Evolutionary conservation across 176 grass and related monocot genomes (phyloP).

Genomic region (Areca catechu): DNA sequence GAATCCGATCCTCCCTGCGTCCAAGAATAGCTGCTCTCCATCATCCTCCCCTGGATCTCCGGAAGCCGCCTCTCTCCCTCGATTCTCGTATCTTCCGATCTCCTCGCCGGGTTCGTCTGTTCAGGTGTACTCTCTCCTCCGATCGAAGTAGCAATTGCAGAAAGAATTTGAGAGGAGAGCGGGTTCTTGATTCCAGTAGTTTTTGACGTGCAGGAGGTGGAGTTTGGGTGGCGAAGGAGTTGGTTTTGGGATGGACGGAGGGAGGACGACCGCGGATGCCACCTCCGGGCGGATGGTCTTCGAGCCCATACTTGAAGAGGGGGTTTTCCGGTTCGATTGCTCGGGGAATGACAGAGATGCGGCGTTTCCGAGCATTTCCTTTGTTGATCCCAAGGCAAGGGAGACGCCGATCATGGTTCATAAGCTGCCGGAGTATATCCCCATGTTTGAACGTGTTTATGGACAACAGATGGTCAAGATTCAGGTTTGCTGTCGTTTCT

Average conservation of each 20-base stretch:
- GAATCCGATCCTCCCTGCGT: too few species aligned
- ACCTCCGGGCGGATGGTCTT: slow-evolving; percentile 38
- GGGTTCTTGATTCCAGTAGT: too few species aligned
- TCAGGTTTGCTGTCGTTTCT: slow-evolving; percentile 36
- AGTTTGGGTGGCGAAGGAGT: too few species aligned
- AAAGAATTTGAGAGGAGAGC: too few species aligned
- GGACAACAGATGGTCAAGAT: slow-evolving; percentile 53
- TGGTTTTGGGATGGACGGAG: not conserved
- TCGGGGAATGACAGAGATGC: slow-evolving; percentile 38
- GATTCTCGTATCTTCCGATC: too few species aligned
- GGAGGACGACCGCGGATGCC: slow-evolving; percentile 5
- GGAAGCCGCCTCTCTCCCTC: too few species aligned
- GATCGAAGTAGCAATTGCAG: too few species aligned
- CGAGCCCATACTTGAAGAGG: slow-evolving; percentile 47
- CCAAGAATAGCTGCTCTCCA: too few species aligned
- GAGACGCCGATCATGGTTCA: slow-evolving; percentile 31
- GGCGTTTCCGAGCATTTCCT: slow-evolving; percentile 65
- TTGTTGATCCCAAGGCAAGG: slow-evolving; percentile 39
- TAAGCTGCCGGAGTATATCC: slow-evolving; percentile 32
- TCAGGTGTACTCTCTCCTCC: too few species aligned
- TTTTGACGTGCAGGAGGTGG: too few species aligned
- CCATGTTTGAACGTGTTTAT: slow-evolving; percentile 23
- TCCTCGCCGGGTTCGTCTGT: too few species aligned
- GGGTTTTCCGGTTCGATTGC: slow-evolving; percentile 83
- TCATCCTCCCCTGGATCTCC: too few species aligned